Percentiles rank a stretch among this genome's conserved stretches.
Conservation (phyloP, 2,329 filamentous ascomycete species). For the Colletotrichum cordylinicola region DNA sequence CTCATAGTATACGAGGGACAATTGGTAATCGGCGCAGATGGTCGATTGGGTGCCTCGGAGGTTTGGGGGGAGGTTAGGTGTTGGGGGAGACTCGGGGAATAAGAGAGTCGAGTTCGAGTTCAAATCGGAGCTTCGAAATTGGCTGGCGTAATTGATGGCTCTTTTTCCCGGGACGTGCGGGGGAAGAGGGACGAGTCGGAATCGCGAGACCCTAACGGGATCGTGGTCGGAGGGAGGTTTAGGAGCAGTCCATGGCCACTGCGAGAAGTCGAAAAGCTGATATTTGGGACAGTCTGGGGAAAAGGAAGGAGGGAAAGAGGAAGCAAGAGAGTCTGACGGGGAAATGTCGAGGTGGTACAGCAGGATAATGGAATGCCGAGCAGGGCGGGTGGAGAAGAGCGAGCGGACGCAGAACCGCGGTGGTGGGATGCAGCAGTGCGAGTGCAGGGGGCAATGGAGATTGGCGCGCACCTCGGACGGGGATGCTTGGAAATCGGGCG, state of each 20-base stretch:
- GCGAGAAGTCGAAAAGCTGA: background rate
- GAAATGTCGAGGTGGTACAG: background rate
- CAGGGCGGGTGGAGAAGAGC: slow-evolving; percentile 18
- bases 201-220: slow-evolving; percentile 19
- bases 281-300: background rate
- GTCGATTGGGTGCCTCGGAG: slow-evolving; percentile 2
- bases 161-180: slow-evolving; percentile 14
- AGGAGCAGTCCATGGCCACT: slow-evolving; percentile 16
- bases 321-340: background rate
- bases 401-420: slow-evolving; percentile 19
- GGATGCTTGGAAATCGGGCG: slow-evolving; percentile 22
- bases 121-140: slow-evolving; percentile 1
- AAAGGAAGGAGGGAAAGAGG: background rate
- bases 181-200: slow-evolving; percentile 16
- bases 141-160: slow-evolving; percentile 4
- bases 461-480: slow-evolving; percentile 8
- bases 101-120: background rate
- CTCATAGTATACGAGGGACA: slow-evolving; percentile 51
- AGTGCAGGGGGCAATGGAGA: background rate
- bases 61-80: background rate
- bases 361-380: slow-evolving; percentile 14
- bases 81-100: background rate
- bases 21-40: slow-evolving; percentile 1
- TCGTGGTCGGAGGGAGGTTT: slow-evolving; percentile 8
- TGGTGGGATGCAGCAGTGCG: slow-evolving; percentile 12